Conservation (phyloP, 2,329 filamentous ascomycete species). For the Botrytis pseudocinerea region DNA sequence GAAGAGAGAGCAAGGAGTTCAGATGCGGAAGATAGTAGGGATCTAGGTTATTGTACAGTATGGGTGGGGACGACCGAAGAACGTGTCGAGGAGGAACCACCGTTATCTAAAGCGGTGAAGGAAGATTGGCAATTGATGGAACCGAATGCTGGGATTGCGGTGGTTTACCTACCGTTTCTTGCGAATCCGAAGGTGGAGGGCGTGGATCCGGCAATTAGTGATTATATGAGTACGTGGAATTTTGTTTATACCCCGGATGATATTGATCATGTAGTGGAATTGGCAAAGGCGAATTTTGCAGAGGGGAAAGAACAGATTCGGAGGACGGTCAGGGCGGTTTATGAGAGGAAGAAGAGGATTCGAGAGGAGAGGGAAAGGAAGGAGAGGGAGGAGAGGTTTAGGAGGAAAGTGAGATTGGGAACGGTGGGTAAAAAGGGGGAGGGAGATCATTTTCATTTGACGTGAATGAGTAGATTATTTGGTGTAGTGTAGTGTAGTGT, state of each 20-base stretch:
- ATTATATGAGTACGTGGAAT: slow-evolving; percentile 97
- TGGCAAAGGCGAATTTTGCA: slow-evolving; percentile 83
- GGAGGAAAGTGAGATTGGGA: slow-evolving; percentile 52
- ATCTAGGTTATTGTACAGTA: slow-evolving; percentile 87
- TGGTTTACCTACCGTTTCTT: slow-evolving; percentile 88
- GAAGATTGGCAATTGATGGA: slow-evolving; percentile 71
- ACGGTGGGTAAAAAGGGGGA: slow-evolving; percentile 58
- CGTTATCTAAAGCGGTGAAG: slow-evolving; percentile 48
- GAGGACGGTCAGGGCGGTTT: slow-evolving; percentile 80
- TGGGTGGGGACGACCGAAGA: slow-evolving; percentile 90
- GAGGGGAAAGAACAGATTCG: slow-evolving; percentile 79
- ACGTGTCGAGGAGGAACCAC: slow-evolving; percentile 50
- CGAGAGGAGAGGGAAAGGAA: slow-evolving; percentile 56
- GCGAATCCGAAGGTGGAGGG: slow-evolving; percentile 76
- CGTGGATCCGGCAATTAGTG: slow-evolving; percentile 79
- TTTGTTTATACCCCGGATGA: slow-evolving; percentile 93
- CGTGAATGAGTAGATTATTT: not conserved
- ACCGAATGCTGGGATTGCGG: slow-evolving; percentile 79
- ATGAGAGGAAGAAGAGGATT: slow-evolving; percentile 80
- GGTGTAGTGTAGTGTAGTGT: too few species aligned
- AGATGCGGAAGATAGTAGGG: slow-evolving; percentile 49
- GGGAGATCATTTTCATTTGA: slow-evolving; percentile 48
- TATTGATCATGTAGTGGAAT: slow-evolving; percentile 77
- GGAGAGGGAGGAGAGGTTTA: slow-evolving; percentile 45
- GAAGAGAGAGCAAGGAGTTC: slow-evolving; percentile 27